Percentiles rank a stretch among this genome's conserved stretches.
Evolutionary conservation across 163 green algal species (phyloP).

Genomic region (Chlamydomonas reinhardtii): DNA sequence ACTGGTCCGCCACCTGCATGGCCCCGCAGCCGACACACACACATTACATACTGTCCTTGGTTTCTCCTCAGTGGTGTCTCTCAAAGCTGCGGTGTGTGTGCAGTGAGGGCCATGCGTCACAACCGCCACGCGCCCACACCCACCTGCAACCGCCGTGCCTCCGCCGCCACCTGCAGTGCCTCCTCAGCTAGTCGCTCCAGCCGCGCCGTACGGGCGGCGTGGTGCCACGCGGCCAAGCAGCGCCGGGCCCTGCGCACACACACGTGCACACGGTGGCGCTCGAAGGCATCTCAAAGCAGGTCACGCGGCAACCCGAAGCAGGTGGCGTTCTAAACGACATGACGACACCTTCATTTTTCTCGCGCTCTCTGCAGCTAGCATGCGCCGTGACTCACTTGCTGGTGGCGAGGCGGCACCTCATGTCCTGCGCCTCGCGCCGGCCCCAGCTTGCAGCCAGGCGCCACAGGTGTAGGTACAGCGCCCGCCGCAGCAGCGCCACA

Average conservation of each 20-base stretch:
- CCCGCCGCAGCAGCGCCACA: slow-evolving; percentile 1
- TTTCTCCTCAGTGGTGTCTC: no score
- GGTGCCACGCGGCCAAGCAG: background rate
- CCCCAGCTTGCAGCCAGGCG: background rate
- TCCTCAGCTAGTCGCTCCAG: slow-evolving; percentile 25
- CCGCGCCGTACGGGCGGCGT: background rate
- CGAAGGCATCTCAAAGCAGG: no score
- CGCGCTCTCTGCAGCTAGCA: no score
- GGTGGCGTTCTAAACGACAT: no score
- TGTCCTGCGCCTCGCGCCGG: background rate
- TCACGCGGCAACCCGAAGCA: no score
- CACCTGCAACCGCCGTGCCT: slow-evolving; percentile 6
- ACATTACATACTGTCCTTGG: no score
- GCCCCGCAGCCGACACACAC: background rate
- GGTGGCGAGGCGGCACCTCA: background rate
- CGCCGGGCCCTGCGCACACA: background rate
- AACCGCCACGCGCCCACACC: background rate
- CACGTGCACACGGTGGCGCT: no score
- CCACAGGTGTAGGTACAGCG: slow-evolving; percentile 31
- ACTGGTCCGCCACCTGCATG: slow-evolving; percentile 32
- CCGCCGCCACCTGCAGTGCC: slow-evolving; percentile 29
- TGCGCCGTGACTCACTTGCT: background rate
- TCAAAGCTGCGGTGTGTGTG: no score
- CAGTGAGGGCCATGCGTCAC: no score
- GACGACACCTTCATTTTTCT: no score